Evolutionary conservation across 768 basidiomycete species (phyloP).

Genomic region (Botryobasidium botryosum): DNA sequence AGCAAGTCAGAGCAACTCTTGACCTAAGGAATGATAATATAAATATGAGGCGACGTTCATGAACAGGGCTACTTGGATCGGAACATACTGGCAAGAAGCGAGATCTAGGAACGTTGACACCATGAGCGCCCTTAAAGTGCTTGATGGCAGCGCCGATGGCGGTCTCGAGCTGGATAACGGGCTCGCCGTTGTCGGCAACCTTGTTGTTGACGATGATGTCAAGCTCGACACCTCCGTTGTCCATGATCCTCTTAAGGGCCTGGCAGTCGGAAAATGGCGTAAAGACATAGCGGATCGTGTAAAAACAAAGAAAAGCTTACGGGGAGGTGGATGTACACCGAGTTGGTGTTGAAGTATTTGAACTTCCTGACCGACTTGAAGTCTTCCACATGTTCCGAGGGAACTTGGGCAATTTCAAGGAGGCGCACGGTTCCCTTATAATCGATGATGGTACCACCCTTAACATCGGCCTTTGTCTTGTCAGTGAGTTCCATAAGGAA

Average conservation of each 20-base stretch:
- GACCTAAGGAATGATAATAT: constrained; percentile 21
- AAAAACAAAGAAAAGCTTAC: constrained; percentile 8
- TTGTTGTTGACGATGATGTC: constrained; percentile 94
- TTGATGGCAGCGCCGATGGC: constrained; percentile 90
- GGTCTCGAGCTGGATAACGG: constrained; percentile 76
- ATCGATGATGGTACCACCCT: constrained; percentile 81
- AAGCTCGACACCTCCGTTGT: constrained; percentile 67
- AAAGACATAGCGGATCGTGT: not conserved
- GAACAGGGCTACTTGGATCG: not conserved
- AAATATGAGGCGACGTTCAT: not conserved
- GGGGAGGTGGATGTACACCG: constrained; percentile 54
- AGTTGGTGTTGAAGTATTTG: constrained; percentile 87
- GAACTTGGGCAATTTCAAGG: constrained; percentile 89
- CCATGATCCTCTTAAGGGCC: constrained; percentile 84
- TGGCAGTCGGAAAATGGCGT: constrained; percentile 16
- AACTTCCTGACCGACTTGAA: constrained; percentile 88
- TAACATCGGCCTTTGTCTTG: constrained; percentile 88
- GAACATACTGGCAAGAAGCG: constrained; percentile 75
- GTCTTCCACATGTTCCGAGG: constrained; percentile 83
- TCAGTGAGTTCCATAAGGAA: constrained; percentile 94
- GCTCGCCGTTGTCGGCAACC: constrained; percentile 67
- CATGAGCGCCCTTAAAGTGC: constrained; percentile 81
- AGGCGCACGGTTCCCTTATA: constrained; percentile 79
- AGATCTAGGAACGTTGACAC: constrained; percentile 85
- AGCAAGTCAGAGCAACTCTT: constrained; percentile 73